Percentiles rank a stretch among this genome's conserved stretches.
Conservation (phyloP, 2,329 filamentous ascomycete genomes). For the Endocalyx cinctus region DNA sequence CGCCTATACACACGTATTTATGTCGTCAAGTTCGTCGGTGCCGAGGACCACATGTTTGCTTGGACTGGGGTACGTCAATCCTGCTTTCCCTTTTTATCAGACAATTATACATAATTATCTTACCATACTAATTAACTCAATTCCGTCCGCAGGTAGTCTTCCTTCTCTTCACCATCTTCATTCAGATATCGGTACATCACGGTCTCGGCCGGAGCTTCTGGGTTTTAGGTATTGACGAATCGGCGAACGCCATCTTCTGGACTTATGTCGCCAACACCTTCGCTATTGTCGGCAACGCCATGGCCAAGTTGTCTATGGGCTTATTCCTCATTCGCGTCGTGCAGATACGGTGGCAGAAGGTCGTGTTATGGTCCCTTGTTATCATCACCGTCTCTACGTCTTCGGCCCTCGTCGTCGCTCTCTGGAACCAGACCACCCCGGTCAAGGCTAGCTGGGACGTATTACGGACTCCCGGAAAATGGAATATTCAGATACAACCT, state of each 20-base stretch:
- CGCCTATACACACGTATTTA: conserved; percentile 23
- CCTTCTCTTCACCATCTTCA: conserved; percentile 27
- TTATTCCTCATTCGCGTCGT: conserved; percentile 34
- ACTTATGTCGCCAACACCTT: conserved; percentile 34
- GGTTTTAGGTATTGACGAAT: conserved; percentile 23
- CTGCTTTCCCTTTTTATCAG: too few species aligned
- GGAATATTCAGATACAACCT: conserved; percentile 32
- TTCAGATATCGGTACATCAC: conserved; percentile 30
- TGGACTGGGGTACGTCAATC: conserved; percentile 23
- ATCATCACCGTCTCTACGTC: conserved; percentile 27
- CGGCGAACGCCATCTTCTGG: conserved; percentile 34
- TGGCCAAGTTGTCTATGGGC: conserved; percentile 35
- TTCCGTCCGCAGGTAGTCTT: conserved; percentile 24
- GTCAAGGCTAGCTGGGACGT: conserved; percentile 32
- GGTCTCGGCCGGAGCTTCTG: conserved; percentile 31
- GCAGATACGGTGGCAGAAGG: conserved; percentile 29
- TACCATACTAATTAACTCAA: conserved; percentile 1
- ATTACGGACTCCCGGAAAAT: conserved; percentile 28
- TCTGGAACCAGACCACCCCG: conserved; percentile 35
- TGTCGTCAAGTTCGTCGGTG: conserved; percentile 31
- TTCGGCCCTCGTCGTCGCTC: conserved; percentile 27
- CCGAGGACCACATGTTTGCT: conserved; percentile 32
- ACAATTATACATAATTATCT: neutral
- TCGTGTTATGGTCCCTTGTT: conserved; percentile 29
- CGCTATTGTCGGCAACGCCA: conserved; percentile 32